phyloP scores from a whole-genome alignment of 768 basidiomycete species.

The Mrakia blollopis region DNA sequence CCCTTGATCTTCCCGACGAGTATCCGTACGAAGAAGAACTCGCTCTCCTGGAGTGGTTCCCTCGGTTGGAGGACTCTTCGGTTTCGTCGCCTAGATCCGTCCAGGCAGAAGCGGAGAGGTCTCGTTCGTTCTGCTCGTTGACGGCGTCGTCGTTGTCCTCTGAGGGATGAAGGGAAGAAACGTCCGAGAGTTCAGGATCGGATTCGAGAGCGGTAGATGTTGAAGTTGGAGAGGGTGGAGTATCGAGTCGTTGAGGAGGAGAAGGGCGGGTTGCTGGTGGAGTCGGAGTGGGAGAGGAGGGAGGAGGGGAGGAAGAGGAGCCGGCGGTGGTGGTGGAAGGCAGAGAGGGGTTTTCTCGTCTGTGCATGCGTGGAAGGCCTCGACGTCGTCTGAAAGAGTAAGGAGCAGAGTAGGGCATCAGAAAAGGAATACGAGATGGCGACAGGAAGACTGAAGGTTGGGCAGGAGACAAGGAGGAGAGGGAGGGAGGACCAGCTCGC shows the following conservation, averaged over 20 bases:
- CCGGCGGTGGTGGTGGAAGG: background rate
- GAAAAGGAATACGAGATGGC: background rate
- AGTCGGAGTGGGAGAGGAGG: background rate
- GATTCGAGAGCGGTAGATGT: background rate
- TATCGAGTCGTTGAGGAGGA: too few species aligned
- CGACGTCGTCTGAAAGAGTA: background rate
- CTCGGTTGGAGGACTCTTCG: background rate
- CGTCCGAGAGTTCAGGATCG: background rate
- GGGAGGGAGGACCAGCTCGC: background rate
- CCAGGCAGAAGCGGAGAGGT: background rate
- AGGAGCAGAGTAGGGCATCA: background rate
- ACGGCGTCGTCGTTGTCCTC: slow-evolving; percentile 1
- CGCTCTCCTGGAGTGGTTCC: background rate
- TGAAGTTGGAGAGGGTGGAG: background rate
- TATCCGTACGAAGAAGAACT: background rate
- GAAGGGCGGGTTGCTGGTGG: background rate
- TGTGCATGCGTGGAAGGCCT: background rate
- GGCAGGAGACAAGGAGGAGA: background rate
- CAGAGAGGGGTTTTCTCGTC: background rate
- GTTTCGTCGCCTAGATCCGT: background rate
- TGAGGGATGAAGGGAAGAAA: background rate
- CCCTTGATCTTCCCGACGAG: background rate
- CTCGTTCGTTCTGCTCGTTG: background rate
- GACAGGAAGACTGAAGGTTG: background rate
- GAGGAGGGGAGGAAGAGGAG: background rate